Base-by-base conservation (phyloP, 2,329 filamentous ascomycete genomes). In the Colletotrichum brevisporum region DNA sequence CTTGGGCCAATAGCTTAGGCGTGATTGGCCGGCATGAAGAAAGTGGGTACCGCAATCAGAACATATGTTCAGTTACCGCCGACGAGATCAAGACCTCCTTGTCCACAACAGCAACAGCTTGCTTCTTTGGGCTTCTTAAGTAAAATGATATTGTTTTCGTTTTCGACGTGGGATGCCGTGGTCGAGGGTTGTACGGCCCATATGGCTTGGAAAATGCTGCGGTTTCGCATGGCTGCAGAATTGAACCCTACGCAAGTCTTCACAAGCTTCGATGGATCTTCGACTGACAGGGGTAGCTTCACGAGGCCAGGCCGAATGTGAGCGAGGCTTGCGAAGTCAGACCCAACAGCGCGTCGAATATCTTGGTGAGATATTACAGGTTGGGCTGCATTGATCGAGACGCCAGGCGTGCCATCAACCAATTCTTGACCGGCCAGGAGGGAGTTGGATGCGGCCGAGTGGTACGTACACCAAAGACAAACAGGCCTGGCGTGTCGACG, bases 321-420 rank as follows among this genome's bases (percentile, higher is more conserved):
- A 47, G 47, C 9, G 31, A 51, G 52, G 47, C 57, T 60, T 60
- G 57, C 57, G 57, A 60, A 31, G 26, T 43, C 15, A 31, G 24
- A 27, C 8, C 41, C 24, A 41, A 51, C 4, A n/a, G 31, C 10
- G 31, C n/a, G 31, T 27, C n/a, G 36, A 18, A 45, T 1, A 43
- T 24, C 18, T 41, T 15, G 18, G 36, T 39, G 57, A 41, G 57
- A 52, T 26, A 52, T 18, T 15, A 12, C 43, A 4, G 45, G 16
- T 48, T n/a, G 56, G 15, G 31, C 41, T 57, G 31, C 24, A 45
- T 39, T 59, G 26, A 50, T 26, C 45, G 45, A 24, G n/a, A 39
- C 56, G n/a, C 6, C 45, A 50, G 56, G 45, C 56, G 26, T 39
- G 15, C 9, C 31, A n/a, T 60, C 47, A 43, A 41, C 47, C 43